Percentiles rank a stretch among this genome's conserved stretches.
Evolutionary conservation across 345 rosid genomes (phyloP).

Genomic region (Capsella bursapastoris): DNA sequence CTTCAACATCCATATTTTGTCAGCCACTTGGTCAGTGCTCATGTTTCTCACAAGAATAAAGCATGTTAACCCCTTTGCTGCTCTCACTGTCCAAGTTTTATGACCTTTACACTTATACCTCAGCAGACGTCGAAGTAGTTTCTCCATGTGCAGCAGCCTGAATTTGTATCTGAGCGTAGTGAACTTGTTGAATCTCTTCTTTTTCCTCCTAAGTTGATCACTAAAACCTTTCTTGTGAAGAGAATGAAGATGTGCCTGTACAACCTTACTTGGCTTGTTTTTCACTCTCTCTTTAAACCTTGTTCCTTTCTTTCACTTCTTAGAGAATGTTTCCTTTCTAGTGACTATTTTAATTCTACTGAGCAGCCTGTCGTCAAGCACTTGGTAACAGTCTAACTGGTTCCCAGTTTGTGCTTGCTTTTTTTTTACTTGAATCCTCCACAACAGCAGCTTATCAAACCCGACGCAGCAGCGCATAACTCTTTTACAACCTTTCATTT

Average conservation of each 20-base stretch:
- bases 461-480: neutral
- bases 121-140: no score
- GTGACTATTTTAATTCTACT: neutral
- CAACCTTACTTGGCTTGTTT: no score
- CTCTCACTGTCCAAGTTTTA: no score
- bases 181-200: neutral
- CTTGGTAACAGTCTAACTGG: neutral
- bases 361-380: neutral
- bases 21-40: no score
- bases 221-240: neutral
- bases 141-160: no score
- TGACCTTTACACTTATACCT: no score
- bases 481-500: neutral
- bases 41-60: no score
- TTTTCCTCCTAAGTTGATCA: neutral
- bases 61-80: no score
- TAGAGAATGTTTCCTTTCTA: neutral
- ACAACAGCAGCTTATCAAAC: neutral
- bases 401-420: neutral
- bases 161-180: neutral
- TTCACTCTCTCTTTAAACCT: no score
- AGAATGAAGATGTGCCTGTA: no score
- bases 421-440: neutral
- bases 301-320: no score
- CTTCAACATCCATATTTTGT: no score